These are phyloP conservation scores for Aspergillus nomiae DNA, from an alignment of 2,329 filamentous ascomycete species.

Conservation along the genomic window DNA sequence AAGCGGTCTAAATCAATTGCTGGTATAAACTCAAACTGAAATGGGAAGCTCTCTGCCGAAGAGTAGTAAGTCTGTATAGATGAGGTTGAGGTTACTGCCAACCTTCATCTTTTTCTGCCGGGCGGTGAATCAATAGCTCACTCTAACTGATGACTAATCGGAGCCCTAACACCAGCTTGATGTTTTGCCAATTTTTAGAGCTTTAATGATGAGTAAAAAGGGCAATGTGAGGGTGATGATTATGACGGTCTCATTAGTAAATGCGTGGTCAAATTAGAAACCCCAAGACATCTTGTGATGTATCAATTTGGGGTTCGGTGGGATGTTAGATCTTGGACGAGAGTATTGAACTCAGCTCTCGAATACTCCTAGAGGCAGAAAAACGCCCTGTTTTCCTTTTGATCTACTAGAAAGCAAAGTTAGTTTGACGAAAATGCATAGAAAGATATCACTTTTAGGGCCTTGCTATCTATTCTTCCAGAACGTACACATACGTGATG, in stretches of 20 bases:
- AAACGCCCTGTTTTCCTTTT: not conserved
- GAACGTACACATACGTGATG: not conserved
- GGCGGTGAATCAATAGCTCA: not conserved
- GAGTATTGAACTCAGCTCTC: not conserved
- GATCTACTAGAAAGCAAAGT: not conserved
- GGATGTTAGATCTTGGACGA: not conserved
- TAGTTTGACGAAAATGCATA: not conserved
- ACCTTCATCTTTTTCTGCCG: slow-evolving; percentile 4
- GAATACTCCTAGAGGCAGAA: not conserved
- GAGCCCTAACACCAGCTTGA: not conserved
- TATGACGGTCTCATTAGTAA: not conserved
- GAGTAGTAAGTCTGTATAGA: not conserved
- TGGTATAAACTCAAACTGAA: too few relatives aligned
- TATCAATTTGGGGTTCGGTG: not conserved
- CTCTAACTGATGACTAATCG: not conserved
- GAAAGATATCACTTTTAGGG: not conserved
- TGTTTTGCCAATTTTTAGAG: not conserved
- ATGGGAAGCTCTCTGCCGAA: not conserved
- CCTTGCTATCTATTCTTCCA: not conserved
- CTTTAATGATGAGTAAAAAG: not conserved
- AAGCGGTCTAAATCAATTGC: not conserved
- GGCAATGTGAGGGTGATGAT: not conserved
- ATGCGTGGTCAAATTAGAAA: not conserved
- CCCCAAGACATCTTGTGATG: not conserved
- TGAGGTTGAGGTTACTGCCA: not conserved